Percentiles rank a stretch among this genome's conserved stretches.
These are phyloP conservation scores for Cyberlindnera euphorbiiphila DNA, from an alignment of 805 yeast species.

Conservation along the genomic window DNA sequence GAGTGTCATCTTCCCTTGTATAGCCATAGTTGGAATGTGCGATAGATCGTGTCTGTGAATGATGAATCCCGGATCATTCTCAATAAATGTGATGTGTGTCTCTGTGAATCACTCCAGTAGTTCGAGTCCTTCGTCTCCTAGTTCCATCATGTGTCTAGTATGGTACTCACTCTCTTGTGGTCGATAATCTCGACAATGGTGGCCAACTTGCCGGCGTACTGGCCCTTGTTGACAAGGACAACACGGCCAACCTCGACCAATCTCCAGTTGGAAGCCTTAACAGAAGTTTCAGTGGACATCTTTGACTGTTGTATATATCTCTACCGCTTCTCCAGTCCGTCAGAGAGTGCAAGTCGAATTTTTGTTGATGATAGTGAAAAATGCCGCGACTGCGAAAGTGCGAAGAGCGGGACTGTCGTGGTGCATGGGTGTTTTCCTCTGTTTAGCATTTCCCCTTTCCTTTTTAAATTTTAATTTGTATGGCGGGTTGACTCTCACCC, in stretches of 20 bases:
- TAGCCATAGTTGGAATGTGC: too few species aligned
- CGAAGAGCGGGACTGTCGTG: constrained; percentile 4
- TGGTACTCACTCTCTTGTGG: constrained; percentile 89
- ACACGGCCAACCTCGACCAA: constrained; percentile 99
- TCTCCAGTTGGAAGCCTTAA: constrained; percentile 98
- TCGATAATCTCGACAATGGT: constrained; percentile 97
- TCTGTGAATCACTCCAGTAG: neutral
- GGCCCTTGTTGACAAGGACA: constrained; percentile 83
- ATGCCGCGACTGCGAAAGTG: constrained; percentile 4
- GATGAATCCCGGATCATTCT: too few species aligned
- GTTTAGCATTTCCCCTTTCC: too few species aligned
- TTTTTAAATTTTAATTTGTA: neutral
- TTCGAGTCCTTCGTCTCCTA: neutral
- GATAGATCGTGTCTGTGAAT: too few species aligned
- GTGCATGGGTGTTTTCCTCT: too few species aligned
- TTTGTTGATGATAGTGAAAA: constrained; percentile 10
- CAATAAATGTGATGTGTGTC: too few species aligned
- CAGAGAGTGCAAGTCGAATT: constrained; percentile 9
- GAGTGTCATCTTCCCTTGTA: too few species aligned
- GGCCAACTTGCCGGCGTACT: constrained; percentile 78
- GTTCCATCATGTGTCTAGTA: too few species aligned
- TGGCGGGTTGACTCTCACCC: too few species aligned
- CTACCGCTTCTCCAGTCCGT: neutral
- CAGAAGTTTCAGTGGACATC: constrained; percentile 71
- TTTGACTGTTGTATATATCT: constrained; percentile 17